Percentiles rank a stretch among this genome's conserved stretches.
phyloP scores from a whole-genome alignment of 2,329 filamentous ascomycete species.

The Apiospora sp. region DNA sequence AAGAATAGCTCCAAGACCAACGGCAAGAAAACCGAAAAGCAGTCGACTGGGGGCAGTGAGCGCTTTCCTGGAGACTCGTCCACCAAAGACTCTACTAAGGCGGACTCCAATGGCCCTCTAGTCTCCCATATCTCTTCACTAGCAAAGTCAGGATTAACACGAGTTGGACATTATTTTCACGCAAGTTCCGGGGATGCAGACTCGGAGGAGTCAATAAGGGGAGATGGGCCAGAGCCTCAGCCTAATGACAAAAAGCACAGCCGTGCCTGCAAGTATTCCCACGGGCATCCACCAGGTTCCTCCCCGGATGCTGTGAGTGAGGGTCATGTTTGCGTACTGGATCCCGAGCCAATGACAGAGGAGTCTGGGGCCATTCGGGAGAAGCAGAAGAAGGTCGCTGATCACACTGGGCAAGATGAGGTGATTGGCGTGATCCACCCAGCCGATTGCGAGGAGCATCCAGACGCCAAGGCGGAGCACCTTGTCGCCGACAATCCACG shows the following conservation, averaged over 20 bases:
- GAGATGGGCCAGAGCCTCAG: slow-evolving; percentile 30
- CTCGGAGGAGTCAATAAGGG: slow-evolving; percentile 26
- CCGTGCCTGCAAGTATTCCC: neutral
- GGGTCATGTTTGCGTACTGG: neutral
- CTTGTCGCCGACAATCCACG: slow-evolving; percentile 1
- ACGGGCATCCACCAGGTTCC: neutral
- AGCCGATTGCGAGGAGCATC: neutral
- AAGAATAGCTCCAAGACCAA: neutral
- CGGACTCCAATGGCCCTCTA: neutral
- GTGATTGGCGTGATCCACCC: neutral
- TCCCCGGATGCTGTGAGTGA: neutral
- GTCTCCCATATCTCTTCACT: too few relatives aligned
- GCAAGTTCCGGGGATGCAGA: slow-evolving; percentile 31
- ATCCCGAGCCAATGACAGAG: neutral
- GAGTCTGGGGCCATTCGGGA: slow-evolving; percentile 19
- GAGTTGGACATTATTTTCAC: slow-evolving; percentile 22
- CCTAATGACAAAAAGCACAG: neutral
- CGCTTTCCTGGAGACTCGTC: too few relatives aligned
- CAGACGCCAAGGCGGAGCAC: neutral
- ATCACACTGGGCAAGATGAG: neutral
- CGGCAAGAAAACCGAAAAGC: too few relatives aligned
- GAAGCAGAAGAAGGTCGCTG: neutral
- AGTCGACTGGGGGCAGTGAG: too few relatives aligned
- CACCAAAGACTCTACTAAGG: neutral
- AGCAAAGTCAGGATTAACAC: neutral